Evolutionary conservation across 768 basidiomycete species (phyloP).

Genomic region (Russula sp.): DNA sequence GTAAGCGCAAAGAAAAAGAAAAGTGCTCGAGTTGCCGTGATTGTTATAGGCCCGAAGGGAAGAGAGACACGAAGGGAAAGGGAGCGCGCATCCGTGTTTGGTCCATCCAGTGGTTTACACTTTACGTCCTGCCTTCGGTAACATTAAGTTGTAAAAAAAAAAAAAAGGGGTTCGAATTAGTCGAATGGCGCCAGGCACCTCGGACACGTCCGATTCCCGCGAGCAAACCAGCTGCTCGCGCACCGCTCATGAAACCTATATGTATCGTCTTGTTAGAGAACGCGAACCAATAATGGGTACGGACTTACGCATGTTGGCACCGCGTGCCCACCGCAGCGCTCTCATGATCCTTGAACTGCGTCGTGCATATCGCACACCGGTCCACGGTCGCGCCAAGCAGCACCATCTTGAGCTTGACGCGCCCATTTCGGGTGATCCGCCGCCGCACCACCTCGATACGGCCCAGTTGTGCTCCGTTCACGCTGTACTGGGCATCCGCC

Average conservation of each 20-base stretch:
- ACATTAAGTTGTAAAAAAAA: background rate
- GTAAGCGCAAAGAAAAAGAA: background rate
- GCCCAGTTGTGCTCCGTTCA: slow-evolving; percentile 18
- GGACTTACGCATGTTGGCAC: slow-evolving; percentile 23
- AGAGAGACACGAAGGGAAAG: background rate
- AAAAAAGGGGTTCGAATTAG: background rate
- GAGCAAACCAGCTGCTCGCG: slow-evolving; percentile 16
- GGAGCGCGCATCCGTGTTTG: background rate
- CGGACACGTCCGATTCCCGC: slow-evolving; percentile 16
- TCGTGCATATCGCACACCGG: slow-evolving; percentile 20
- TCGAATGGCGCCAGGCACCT: slow-evolving; percentile 16
- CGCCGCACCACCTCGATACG: slow-evolving; percentile 19
- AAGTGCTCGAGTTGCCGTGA: background rate
- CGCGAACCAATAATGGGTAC: background rate
- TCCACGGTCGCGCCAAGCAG: slow-evolving; percentile 21
- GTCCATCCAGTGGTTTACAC: slow-evolving; percentile 7
- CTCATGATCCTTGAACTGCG: slow-evolving; percentile 21
- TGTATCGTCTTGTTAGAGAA: background rate
- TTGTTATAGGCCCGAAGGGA: background rate
- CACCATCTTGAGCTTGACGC: slow-evolving; percentile 24
- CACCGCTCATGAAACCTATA: slow-evolving; percentile 24
- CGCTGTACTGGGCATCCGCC: background rate
- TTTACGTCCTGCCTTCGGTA: background rate
- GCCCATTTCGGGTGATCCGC: slow-evolving; percentile 23
- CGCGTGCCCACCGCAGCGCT: slow-evolving; percentile 13